phyloP scores from a whole-genome alignment of 768 basidiomycete species.

The Serendipita sp. region DNA sequence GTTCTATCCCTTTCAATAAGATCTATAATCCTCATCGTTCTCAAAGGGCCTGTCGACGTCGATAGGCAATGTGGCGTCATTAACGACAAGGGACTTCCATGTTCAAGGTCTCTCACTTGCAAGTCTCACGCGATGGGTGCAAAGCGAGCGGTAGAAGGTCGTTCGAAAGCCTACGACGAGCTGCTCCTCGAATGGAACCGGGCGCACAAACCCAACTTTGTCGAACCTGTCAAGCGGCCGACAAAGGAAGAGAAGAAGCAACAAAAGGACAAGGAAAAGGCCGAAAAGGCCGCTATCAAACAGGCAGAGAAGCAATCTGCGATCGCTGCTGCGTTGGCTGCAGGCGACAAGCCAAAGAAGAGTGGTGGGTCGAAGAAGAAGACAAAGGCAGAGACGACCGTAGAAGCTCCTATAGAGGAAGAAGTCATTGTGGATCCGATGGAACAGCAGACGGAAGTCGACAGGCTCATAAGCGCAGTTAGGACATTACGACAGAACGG shows the following conservation, averaged over 20 bases:
- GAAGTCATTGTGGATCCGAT: constrained; percentile 17
- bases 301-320: constrained; percentile 8
- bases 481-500: constrained; percentile 39
- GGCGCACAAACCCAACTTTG: constrained; percentile 71
- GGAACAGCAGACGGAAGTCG: constrained; percentile 46
- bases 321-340: neutral
- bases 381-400: constrained; percentile 15
- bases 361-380: constrained; percentile 27
- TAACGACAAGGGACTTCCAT: constrained; percentile 84
- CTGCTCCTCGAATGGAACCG: constrained; percentile 86
- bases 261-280: constrained; percentile 61
- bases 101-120: constrained; percentile 89
- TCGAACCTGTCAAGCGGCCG: constrained; percentile 74
- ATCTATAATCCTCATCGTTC: neutral
- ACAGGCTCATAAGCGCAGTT: constrained; percentile 49
- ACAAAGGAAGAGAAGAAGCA: constrained; percentile 80
- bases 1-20: neutral
- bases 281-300: constrained; percentile 56
- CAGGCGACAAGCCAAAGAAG: constrained; percentile 12
- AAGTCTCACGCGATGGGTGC: constrained; percentile 97
- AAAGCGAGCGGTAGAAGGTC: constrained; percentile 79
- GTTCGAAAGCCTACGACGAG: constrained; percentile 69
- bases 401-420: constrained; percentile 24
- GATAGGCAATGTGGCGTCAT: constrained; percentile 94
- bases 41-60: constrained; percentile 56